These are phyloP conservation scores for Nicotiana sylvestris DNA, from an alignment of 257 asterid genomes.

Conservation along the genomic window DNA sequence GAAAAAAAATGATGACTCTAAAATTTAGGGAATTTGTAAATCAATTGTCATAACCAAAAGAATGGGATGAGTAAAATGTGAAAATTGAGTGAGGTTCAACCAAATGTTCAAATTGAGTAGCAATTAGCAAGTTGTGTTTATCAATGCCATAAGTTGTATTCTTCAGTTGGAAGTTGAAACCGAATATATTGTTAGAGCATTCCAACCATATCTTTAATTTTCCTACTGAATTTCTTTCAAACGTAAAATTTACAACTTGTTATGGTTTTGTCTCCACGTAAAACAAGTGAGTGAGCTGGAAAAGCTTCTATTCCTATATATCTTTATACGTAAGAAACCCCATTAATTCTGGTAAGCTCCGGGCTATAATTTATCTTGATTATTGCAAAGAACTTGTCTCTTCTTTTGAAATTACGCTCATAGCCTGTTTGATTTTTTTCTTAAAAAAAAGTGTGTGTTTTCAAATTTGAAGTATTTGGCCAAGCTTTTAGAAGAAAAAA, in stretches of 20 bases:
- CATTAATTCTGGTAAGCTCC: no score
- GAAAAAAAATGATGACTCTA: not conserved
- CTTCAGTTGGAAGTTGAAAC: not conserved
- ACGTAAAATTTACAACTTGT: not conserved
- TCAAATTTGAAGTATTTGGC: no score
- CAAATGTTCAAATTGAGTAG: not conserved
- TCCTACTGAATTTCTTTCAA: not conserved
- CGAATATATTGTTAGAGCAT: not conserved
- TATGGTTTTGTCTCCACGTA: not conserved
- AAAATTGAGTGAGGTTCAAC: not conserved
- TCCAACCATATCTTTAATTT: not conserved
- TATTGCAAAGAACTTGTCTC: no score
- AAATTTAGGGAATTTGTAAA: not conserved
- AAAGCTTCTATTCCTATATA: not conserved
- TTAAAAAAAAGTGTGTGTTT: no score
- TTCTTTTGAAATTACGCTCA: no score
- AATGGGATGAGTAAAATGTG: not conserved
- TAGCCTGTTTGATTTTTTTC: no score
- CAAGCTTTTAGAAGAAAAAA: no score
- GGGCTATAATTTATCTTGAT: no score
- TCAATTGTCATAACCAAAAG: not conserved
- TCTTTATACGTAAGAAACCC: not conserved
- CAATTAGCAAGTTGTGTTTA: not conserved
- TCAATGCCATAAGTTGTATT: not conserved
- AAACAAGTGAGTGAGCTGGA: slow-evolving; percentile 2